Evolutionary conservation across 2,329 filamentous ascomycete species (phyloP), one percentile per base, ranked within the genome.

Genomic region (Rutstroemia sydowiana): DNA sequence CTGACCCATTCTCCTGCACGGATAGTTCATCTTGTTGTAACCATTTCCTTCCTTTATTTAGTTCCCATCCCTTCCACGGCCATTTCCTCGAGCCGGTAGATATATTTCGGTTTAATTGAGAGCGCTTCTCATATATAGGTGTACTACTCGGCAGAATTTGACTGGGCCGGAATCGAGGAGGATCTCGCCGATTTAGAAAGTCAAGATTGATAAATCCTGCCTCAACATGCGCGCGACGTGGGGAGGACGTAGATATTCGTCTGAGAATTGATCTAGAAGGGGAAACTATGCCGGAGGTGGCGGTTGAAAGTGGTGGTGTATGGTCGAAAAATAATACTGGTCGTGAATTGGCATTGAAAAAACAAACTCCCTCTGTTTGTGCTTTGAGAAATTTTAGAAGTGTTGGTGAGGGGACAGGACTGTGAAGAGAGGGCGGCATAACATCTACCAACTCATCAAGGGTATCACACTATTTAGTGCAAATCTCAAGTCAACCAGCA

Each of bases 381-480:
- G 75, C 79, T 59, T 81, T 82, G 57, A 93, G 75, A 67, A 88
- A 92, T 59, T 82, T 82, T 57, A 93, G 74, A 18, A 92, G 77
- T 40, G 69, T 69, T 52, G 69, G 65, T 48, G 79, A 82, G 44
- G 79, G 79, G 58, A 68, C 71, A 50, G 64, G 59, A 23, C 50
- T 42, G 52, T 58, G 59, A 46, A 65, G 52, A 51, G 52, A 56
- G 53, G 63, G 58, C 59, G 63, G 62, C 64, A 66, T 68, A 62
- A 52, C 62, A 61, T 56, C 57, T 62, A 37, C 23, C 23, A 26
- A 26, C 8, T 26, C 23, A 26, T 26, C 23, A 26, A 26, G 4
- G 30, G 37, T 34, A 42, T n/a, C n/a, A 7, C 20, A 39, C 36
- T 16, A n/a, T 13, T 39, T 2, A 14, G 36, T 9, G n/a, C n/a